Evolutionary conservation across 208 protist genomes (phyloP), one percentile per base, ranked within the genome.

Genomic region (Tritrichomonas musculus): DNA sequence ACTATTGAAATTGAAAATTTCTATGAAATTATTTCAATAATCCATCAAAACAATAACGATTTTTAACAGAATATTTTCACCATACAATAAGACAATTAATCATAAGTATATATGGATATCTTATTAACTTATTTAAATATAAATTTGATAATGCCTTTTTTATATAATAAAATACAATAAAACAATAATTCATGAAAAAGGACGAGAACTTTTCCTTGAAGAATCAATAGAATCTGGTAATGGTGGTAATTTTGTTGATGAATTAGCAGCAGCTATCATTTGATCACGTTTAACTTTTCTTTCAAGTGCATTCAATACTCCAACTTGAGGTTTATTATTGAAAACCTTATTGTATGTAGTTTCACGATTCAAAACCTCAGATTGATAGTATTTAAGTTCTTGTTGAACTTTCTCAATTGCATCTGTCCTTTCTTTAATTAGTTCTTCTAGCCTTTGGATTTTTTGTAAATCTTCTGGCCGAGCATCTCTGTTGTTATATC

Each of bases 321-420:
- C 73, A 5, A 53, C 2, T 84, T 84, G 36, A n/a, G 73, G 73
- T 44, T 84, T 84, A 44, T 84, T 84, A 9, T 33, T 47, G 73
- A 84, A 84, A 49, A 84, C 73, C 53, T 84, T 84, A 44, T 84
- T 84, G 30, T 53, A 84, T n/a, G 73, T 84, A 53, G 27, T 84
- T 44, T 84, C 73, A 39, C 73, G 20, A 53, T 84, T 84, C 44
- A 84, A 8, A 11, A 84, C 13, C 36, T 84, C 73, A 22, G 11
- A 39, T 53, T 84, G 73, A n/a, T 84, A 84, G 11, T 84, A 8
- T 44, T 33, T 84, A 1, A 84, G 44, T 53, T 84, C 73, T 84
- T 44, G 20, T 53, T 84, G 73, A 9, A 84, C 44, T 30, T 84
- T 84, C 30, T 84, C 41, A 1, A 84, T 84, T 30, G 20, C 73